phyloP scores from a whole-genome alignment of 352 stramenopile species.

The Globisporangium splendens region DNA sequence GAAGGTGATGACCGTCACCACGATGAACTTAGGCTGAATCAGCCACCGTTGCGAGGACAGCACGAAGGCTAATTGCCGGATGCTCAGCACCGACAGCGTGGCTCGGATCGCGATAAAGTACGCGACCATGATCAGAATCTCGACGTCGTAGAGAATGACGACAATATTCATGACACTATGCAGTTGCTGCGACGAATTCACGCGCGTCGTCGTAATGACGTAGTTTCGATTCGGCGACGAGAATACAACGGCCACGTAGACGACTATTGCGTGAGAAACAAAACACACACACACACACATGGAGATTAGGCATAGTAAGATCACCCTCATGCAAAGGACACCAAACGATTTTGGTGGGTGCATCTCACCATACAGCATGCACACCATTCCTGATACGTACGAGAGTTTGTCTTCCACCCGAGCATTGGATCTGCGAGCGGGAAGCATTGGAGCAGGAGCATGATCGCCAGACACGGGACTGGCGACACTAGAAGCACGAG shows the following conservation, averaged over 20 bases:
- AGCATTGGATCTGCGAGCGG: slow-evolving; percentile 14
- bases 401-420: slow-evolving; percentile 12
- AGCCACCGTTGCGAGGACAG: not conserved
- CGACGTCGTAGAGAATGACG: not conserved
- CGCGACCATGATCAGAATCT: not conserved
- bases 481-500: slow-evolving; percentile 19
- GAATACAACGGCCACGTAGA: slow-evolving; percentile 8
- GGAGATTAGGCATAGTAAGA: too few relatives aligned
- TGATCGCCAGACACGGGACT: slow-evolving; percentile 15
- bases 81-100: not conserved
- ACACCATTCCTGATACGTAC: slow-evolving; percentile 1
- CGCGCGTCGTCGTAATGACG: not conserved
- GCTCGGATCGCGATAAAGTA: slow-evolving; percentile 1
- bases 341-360: too few relatives aligned
- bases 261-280: not conserved
- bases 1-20: not conserved
- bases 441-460: slow-evolving; percentile 23
- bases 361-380: slow-evolving; percentile 2
- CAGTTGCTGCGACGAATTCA: not conserved
- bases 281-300: too few relatives aligned
- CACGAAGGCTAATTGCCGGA: slow-evolving; percentile 6
- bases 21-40: not conserved
- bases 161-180: not conserved
- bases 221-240: slow-evolving; percentile 4
- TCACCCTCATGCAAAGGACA: not conserved